Percentiles rank a stretch among this genome's conserved stretches.
These are phyloP conservation scores for Fragaria nilgerrensis DNA, from an alignment of 306 rosid genomes.

Conservation along the genomic window DNA sequence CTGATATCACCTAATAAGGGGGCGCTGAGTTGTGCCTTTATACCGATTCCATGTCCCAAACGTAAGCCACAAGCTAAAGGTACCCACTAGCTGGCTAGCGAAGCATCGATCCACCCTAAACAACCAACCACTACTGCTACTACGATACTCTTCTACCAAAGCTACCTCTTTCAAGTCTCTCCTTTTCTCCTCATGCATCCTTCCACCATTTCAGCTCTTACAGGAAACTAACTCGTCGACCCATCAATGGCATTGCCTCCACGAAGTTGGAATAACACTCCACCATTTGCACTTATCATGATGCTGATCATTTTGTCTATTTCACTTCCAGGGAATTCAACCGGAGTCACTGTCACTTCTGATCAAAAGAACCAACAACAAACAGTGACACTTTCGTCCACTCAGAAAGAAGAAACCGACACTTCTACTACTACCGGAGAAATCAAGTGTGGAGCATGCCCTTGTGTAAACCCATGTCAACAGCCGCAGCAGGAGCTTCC, in stretches of 20 bases:
- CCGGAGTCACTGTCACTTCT: background rate
- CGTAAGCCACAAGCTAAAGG: slow-evolving; percentile 21
- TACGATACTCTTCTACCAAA: background rate
- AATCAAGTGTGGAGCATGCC: slow-evolving; percentile 81
- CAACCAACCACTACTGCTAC: background rate
- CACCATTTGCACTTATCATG: background rate
- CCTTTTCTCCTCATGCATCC: slow-evolving; percentile 21
- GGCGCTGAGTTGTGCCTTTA: slow-evolving; percentile 18
- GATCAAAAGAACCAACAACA: slow-evolving; percentile 13
- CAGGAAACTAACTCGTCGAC: slow-evolving; percentile 8
- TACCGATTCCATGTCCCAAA: slow-evolving; percentile 28
- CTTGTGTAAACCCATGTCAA: slow-evolving; percentile 58
- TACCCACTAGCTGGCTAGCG: background rate
- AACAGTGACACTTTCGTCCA: background rate
- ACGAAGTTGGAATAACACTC: slow-evolving; percentile 25
- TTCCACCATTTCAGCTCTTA: slow-evolving; percentile 4
- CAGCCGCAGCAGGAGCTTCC: slow-evolving; percentile 31
- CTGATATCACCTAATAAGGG: slow-evolving; percentile 25
- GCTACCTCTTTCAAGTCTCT: background rate
- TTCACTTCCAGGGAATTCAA: background rate
- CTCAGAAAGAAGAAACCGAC: background rate
- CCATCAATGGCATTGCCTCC: slow-evolving; percentile 35
- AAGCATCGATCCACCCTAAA: background rate
- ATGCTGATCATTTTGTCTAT: slow-evolving; percentile 23
- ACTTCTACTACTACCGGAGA: slow-evolving; percentile 21